These are phyloP conservation scores for Niebla homalea DNA, from an alignment of 495 filamentous ascomycete species.

Conservation along the genomic window DNA sequence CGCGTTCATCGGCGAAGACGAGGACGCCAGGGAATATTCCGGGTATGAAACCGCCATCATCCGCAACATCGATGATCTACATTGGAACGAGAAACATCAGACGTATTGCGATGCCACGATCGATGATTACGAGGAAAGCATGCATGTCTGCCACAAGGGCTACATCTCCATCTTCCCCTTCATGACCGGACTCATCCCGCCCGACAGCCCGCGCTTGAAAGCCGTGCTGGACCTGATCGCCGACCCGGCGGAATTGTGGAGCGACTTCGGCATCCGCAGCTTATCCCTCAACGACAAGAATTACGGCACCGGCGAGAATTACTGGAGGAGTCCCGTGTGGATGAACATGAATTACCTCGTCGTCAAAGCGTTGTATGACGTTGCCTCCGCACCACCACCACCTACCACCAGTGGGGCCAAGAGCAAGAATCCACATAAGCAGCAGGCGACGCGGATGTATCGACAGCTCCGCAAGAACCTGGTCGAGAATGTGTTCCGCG, in stretches of 20 bases:
- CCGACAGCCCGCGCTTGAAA: constrained; percentile 59
- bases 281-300: constrained; percentile 70
- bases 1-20: constrained; percentile 49
- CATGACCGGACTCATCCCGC: constrained; percentile 60
- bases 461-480: constrained; percentile 65
- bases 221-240: constrained; percentile 56
- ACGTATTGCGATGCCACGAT: constrained; percentile 93
- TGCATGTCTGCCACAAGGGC: constrained; percentile 82
- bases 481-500: constrained; percentile 74
- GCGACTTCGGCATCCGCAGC: constrained; percentile 70
- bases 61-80: constrained; percentile 82
- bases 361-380: constrained; percentile 52
- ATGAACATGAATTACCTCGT: constrained; percentile 95
- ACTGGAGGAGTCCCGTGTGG: constrained; percentile 94
- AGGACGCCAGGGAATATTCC: constrained; percentile 61
- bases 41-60: constrained; percentile 65
- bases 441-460: constrained; percentile 62
- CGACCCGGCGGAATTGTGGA: constrained; percentile 79
- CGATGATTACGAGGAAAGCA: constrained; percentile 84
- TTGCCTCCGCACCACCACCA: neutral
- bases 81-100: constrained; percentile 69
- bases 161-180: constrained; percentile 94
- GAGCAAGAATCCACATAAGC: constrained; percentile 51
- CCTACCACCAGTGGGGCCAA: constrained; percentile 27
- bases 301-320: constrained; percentile 87